Base-by-base conservation (phyloP, 495 filamentous ascomycete species). In the Bacidia gigantensis region DNA sequence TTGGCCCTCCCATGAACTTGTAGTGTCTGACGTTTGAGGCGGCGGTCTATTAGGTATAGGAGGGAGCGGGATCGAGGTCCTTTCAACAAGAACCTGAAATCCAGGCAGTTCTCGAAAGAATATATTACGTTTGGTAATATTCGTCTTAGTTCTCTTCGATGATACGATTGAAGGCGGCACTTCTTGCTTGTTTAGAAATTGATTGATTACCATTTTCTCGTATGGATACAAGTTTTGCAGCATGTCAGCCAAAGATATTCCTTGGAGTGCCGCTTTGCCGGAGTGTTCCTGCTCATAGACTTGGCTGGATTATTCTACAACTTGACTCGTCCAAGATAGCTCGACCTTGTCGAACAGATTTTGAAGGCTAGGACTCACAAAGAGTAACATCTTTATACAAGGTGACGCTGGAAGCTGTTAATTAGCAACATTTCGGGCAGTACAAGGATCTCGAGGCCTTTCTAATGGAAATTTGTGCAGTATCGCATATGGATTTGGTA, bases 91-190 rank as follows among this genome's bases (percentile, higher is more conserved):
- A 18, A 54, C 49, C 32, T 54, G 40, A 26, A 54, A 46, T 10
- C 51, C 56, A 17, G 51, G 55, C 10, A 57, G 29, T 17, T 42
- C 55, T 44, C 49, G 23, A 18, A 58, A 54, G 5, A 49, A 18
- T 11, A 54, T 54, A 39, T 47, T 17, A 11, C 51, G 46, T 22
- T 18, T 25, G n/a, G 1, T 17, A 10, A 58, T 46, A 26, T 51
- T 26, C 14, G 26, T 51, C 39, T 47, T 35, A n/a, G 25, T 53
- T 40, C 55, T 53, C 29, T 46, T 50, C 35, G 52, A 43, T 10
- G 51, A 53, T 21, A 49, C n/a, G n/a, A 58, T 14, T 7, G 51
- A 54, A 2, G 17, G 25, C 29, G n/a, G 10, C 12, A 24, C 40
- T 10, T 12, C 50, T 29, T 17, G 25, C n/a, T 26, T 46, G 11